These are phyloP conservation scores for Monosporascus sp. DNA, from an alignment of 2,329 filamentous ascomycete species.

Conservation along the genomic window DNA sequence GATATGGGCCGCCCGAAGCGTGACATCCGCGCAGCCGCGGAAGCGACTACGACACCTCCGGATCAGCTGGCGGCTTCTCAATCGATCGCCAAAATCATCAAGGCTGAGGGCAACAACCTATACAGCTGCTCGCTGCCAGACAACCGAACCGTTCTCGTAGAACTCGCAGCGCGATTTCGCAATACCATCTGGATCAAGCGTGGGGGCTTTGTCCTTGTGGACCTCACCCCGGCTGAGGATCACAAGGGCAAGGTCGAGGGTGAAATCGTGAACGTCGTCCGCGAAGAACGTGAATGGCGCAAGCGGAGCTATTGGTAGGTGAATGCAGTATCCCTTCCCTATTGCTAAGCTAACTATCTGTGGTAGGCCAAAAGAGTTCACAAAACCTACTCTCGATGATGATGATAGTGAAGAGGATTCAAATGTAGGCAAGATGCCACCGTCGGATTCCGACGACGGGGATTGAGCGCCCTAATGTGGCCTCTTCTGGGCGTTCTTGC, in stretches of 20 bases:
- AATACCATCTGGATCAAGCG: constrained; percentile 92
- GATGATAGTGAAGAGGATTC: constrained; percentile 71
- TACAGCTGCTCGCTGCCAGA: constrained; percentile 73
- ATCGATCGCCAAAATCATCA: constrained; percentile 70
- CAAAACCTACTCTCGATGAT: constrained; percentile 52
- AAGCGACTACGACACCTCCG: constrained; percentile 61
- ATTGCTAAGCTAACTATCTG: constrained; percentile 14
- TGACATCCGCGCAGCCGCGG: constrained; percentile 69
- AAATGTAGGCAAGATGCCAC: constrained; percentile 78
- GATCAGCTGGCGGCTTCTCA: constrained; percentile 55
- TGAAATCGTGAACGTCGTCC: constrained; percentile 88
- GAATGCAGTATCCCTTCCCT: background rate
- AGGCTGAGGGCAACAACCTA: constrained; percentile 82
- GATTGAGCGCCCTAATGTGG: constrained; percentile 16
- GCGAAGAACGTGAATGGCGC: constrained; percentile 87
- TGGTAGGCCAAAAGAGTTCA: constrained; percentile 72
- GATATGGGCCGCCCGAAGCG: constrained; percentile 71
- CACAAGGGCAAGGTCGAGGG: constrained; percentile 75
- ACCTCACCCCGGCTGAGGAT: constrained; percentile 57
- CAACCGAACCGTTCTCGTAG: constrained; percentile 63
- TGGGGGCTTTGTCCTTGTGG: constrained; percentile 79
- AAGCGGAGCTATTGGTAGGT: constrained; percentile 81
- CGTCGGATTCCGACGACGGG: constrained; percentile 72
- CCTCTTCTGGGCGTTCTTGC: constrained; percentile 16
- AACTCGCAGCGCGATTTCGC: constrained; percentile 79